phyloP scores from a whole-genome alignment of 2,329 filamentous ascomycete genomes.

The Alternaria hordeiaustralica region DNA sequence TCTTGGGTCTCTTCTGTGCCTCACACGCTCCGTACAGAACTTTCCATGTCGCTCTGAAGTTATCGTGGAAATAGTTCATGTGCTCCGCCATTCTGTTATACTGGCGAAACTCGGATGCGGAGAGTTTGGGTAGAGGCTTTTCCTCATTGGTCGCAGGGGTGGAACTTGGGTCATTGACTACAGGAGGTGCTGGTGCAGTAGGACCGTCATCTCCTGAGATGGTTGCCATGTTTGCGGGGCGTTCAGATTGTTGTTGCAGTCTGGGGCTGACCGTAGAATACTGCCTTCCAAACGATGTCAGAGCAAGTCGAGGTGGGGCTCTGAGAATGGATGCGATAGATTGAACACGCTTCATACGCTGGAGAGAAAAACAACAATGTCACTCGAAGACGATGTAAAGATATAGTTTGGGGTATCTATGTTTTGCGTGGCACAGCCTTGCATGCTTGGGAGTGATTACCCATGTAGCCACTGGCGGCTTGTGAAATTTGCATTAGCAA shows the following conservation, averaged over 20 bases:
- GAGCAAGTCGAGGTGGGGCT: background rate
- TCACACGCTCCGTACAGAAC: conserved; percentile 71
- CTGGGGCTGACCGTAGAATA: background rate
- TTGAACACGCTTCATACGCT: conserved; percentile 14
- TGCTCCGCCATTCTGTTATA: conserved; percentile 77
- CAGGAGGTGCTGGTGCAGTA: conserved; percentile 3
- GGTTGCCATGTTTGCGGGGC: conserved; percentile 9
- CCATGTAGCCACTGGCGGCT: conserved; percentile 29
- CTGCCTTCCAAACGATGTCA: background rate
- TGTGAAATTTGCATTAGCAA: conserved; percentile 24
- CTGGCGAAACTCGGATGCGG: conserved; percentile 68
- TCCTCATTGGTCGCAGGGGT: conserved; percentile 21
- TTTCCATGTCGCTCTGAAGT: conserved; percentile 65
- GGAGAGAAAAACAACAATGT: background rate
- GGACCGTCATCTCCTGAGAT: conserved; percentile 1
- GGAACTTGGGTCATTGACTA: conserved; percentile 2
- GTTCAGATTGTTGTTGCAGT: background rate
- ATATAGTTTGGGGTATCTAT: conserved; percentile 4
- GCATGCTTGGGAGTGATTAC: conserved; percentile 8
- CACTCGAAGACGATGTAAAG: background rate
- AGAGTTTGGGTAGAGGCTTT: conserved; percentile 65
- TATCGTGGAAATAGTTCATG: conserved; percentile 70
- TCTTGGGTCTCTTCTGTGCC: conserved; percentile 63
- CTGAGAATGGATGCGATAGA: conserved; percentile 2
- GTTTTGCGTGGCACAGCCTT: conserved; percentile 10